These are phyloP conservation scores for Aspergillus saccharolyticus DNA, from an alignment of 495 filamentous ascomycete genomes.

Conservation along the genomic window DNA sequence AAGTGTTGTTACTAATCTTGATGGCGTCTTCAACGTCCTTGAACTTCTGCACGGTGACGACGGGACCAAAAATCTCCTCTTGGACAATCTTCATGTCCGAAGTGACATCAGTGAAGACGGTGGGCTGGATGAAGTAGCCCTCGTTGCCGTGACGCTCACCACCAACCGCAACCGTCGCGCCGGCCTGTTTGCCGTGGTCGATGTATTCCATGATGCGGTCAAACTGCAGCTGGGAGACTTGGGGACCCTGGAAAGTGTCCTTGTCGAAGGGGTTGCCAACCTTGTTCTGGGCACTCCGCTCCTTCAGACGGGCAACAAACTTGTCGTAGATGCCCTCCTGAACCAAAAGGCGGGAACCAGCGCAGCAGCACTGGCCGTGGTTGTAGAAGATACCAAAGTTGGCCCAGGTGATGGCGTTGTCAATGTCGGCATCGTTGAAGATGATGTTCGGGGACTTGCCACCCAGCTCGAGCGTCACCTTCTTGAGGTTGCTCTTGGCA, in stretches of 20 bases:
- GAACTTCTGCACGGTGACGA: slow-evolving; percentile 93
- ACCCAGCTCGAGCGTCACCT: slow-evolving; percentile 97
- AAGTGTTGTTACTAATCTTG: slow-evolving; percentile 72
- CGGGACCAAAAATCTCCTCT: slow-evolving; percentile 98
- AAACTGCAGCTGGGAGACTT: slow-evolving; percentile 91
- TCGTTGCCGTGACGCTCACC: slow-evolving; percentile 84
- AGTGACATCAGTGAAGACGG: slow-evolving; percentile 88
- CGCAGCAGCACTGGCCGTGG: slow-evolving; percentile 98
- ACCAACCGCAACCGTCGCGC: slow-evolving; percentile 79
- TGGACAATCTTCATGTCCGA: slow-evolving; percentile 96
- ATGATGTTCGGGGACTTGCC: slow-evolving; percentile 98
- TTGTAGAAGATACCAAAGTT: slow-evolving; percentile 99
- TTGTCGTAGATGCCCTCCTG: slow-evolving; percentile 96
- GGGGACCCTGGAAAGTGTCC: slow-evolving; percentile 95
- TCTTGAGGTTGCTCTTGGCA: slow-evolving; percentile 93
- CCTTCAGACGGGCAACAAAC: slow-evolving; percentile 85
- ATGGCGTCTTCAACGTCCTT: slow-evolving; percentile 81
- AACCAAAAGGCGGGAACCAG: slow-evolving; percentile 91
- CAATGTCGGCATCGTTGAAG: slow-evolving; percentile 92
- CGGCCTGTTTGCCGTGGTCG: slow-evolving; percentile 77
- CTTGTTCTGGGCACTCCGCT: slow-evolving; percentile 72
- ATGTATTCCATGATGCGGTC: slow-evolving; percentile 99
- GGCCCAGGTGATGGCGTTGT: slow-evolving; percentile 94
- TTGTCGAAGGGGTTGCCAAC: slow-evolving; percentile 87
- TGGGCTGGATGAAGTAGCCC: slow-evolving; percentile 97